Evolutionary conservation across 1,284 basidiomycete genomes (phyloP).

Genomic region (Puccinia novopanici): DNA sequence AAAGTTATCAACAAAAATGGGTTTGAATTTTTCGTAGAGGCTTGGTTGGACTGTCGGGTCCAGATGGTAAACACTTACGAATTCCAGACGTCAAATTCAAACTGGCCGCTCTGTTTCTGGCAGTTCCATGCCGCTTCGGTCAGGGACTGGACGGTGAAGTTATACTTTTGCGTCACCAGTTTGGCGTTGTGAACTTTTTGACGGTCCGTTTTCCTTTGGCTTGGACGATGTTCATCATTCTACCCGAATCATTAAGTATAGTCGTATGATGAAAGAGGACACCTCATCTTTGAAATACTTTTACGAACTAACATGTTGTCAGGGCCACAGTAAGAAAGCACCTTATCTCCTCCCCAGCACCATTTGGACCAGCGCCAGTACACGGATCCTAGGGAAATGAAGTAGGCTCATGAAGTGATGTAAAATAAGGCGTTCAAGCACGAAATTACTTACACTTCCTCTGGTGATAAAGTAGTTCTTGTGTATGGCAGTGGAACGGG

Average conservation of each 20-base stretch:
- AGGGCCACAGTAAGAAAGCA: constrained; percentile 42
- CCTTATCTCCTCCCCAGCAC: constrained; percentile 34
- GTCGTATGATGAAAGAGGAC: constrained; percentile 12
- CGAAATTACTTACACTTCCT: constrained; percentile 35
- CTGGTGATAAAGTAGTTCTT: constrained; percentile 40
- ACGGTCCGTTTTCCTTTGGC: constrained; percentile 33
- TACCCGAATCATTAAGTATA: not conserved
- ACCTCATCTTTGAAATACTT: not conserved
- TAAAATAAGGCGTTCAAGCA: not conserved
- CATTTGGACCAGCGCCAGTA: constrained; percentile 34
- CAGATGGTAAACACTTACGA: no score
- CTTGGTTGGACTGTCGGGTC: no score
- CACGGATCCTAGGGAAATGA: constrained; percentile 37
- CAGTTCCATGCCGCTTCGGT: constrained; percentile 45
- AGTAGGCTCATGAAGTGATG: not conserved
- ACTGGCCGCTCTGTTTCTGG: constrained; percentile 33
- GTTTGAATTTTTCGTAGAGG: not conserved
- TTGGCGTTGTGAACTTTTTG: constrained; percentile 34
- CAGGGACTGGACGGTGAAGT: constrained; percentile 28
- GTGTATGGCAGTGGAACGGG: not conserved
- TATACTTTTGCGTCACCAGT: constrained; percentile 35
- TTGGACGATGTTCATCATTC: constrained; percentile 48
- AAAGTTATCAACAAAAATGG: not conserved
- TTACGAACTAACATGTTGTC: constrained; percentile 33
- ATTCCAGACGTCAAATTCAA: constrained; percentile 49